Conservation (phyloP, 2,329 filamentous ascomycete genomes). For the Sclerotinia sclerotiorum region DNA sequence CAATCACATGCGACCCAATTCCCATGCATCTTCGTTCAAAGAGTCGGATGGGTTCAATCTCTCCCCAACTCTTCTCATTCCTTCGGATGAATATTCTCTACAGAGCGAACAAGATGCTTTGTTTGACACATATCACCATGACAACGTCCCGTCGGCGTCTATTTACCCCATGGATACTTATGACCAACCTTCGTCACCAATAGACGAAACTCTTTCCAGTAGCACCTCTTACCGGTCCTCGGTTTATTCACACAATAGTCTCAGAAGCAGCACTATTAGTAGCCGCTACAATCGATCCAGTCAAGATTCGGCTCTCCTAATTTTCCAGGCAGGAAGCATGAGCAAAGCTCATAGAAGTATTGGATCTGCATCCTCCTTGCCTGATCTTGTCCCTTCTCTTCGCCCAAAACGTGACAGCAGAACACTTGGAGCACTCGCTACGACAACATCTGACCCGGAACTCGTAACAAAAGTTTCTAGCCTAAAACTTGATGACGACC, state of each 20-base stretch:
- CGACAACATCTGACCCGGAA: conserved; percentile 20
- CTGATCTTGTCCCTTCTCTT: conserved; percentile 38
- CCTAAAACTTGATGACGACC: conserved; percentile 23
- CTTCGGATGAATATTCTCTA: conserved; percentile 54
- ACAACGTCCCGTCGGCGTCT: conserved; percentile 29
- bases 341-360: conserved; percentile 35
- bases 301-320: conserved; percentile 37
- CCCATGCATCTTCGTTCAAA: conserved; percentile 55
- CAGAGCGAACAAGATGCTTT: conserved; percentile 47
- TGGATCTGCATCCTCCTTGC: conserved; percentile 38
- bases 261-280: conserved; percentile 32
- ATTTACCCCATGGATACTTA: conserved; percentile 35
- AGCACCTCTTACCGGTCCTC: conserved; percentile 39
- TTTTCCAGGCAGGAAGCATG: conserved; percentile 27
- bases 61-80: conserved; percentile 63
- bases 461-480: conserved; percentile 23
- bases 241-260: conserved; percentile 36
- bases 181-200: conserved; percentile 32
- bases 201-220: conserved; percentile 38
- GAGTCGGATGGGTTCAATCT: conserved; percentile 60
- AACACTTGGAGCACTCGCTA: conserved; percentile 5
- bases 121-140: conserved; percentile 35
- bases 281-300: conserved; percentile 33
- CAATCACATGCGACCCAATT: conserved; percentile 33
- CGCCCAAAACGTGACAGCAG: conserved; percentile 27